A percentile compares a stretch with the other conserved stretches of the same genome.
phyloP scores from a whole-genome alignment of 2,329 filamentous ascomycete species.

The Pseudogymnoascus sp. region DNA sequence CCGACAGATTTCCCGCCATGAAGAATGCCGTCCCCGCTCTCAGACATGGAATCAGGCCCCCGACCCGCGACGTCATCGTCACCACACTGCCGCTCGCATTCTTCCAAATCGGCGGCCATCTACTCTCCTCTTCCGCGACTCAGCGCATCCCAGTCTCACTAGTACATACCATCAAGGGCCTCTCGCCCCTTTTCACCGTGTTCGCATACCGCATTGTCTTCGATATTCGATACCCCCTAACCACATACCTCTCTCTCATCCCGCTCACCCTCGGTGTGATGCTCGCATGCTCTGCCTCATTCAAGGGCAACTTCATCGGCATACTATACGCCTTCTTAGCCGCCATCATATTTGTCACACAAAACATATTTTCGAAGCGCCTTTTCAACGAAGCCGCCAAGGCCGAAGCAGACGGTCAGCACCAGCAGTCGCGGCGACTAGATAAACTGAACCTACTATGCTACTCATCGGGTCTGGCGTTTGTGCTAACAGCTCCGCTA shows the following conservation, averaged over 20 bases:
- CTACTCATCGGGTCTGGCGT: constrained; percentile 92
- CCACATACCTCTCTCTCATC: constrained; percentile 84
- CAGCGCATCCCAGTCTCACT: constrained; percentile 92
- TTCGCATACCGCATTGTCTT: constrained; percentile 85
- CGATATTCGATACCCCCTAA: constrained; percentile 75
- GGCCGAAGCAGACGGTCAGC: constrained; percentile 66
- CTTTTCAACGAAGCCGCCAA: constrained; percentile 91
- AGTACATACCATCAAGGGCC: constrained; percentile 96
- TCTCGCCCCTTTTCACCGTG: constrained; percentile 93
- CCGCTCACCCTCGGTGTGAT: constrained; percentile 91
- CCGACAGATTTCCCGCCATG: constrained; percentile 62
- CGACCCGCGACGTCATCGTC: constrained; percentile 71
- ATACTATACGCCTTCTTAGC: constrained; percentile 80
- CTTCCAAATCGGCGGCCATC: constrained; percentile 90
- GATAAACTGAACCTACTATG: constrained; percentile 95
- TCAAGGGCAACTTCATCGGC: constrained; percentile 82
- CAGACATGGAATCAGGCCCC: constrained; percentile 73
- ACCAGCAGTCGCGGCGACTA: constrained; percentile 63
- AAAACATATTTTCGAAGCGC: constrained; percentile 97
- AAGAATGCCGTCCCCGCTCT: constrained; percentile 68
- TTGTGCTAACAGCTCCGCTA: constrained; percentile 78
- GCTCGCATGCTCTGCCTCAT: constrained; percentile 79
- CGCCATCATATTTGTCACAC: constrained; percentile 91
- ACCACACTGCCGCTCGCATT: constrained; percentile 85
- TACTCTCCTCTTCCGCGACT: constrained; percentile 88